Conservation (phyloP, 148 eudicot species). For the Amaranthus hypochondriacus region DNA sequence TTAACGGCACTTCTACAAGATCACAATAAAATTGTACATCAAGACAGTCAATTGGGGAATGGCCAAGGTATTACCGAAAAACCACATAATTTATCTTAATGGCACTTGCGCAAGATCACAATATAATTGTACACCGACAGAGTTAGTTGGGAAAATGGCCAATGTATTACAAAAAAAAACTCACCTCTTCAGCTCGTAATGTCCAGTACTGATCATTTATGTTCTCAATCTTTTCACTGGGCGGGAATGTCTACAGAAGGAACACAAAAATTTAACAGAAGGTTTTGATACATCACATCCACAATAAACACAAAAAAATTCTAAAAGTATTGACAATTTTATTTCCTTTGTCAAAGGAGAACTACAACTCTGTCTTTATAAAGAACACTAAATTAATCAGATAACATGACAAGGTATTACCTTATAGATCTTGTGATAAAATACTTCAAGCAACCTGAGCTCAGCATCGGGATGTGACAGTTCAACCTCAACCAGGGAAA, state of each 20-base stretch:
- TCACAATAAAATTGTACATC: too few relatives aligned
- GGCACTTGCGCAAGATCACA: too few relatives aligned
- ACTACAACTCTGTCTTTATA: too few relatives aligned
- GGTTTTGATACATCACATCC: not conserved
- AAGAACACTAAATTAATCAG: not conserved
- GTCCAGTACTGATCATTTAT: slow-evolving; percentile 97
- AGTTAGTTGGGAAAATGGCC: too few relatives aligned
- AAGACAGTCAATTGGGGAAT: too few relatives aligned
- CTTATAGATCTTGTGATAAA: slow-evolving; percentile 53
- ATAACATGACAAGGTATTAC: slow-evolving; percentile 11
- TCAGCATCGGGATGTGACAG: slow-evolving; percentile 55
- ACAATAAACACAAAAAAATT: not conserved
- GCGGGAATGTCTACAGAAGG: slow-evolving; percentile 62
- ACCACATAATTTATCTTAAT: too few relatives aligned
- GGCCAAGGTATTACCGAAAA: too few relatives aligned
- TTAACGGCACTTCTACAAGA: too few relatives aligned
- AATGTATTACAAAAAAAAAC: not conserved
- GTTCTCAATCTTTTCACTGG: slow-evolving; percentile 77
- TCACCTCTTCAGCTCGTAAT: slow-evolving; percentile 89
- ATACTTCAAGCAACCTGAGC: slow-evolving; percentile 47
- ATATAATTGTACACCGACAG: too few relatives aligned
- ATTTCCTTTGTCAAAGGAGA: not conserved
- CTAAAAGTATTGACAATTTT: not conserved
- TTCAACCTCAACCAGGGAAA: slow-evolving; percentile 46
- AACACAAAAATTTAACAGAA: not conserved